A percentile compares a stretch with the other conserved stretches of the same genome.
These are phyloP conservation scores for Yamadazyma kitorensis DNA, from an alignment of 805 yeast species.

Conservation along the genomic window DNA sequence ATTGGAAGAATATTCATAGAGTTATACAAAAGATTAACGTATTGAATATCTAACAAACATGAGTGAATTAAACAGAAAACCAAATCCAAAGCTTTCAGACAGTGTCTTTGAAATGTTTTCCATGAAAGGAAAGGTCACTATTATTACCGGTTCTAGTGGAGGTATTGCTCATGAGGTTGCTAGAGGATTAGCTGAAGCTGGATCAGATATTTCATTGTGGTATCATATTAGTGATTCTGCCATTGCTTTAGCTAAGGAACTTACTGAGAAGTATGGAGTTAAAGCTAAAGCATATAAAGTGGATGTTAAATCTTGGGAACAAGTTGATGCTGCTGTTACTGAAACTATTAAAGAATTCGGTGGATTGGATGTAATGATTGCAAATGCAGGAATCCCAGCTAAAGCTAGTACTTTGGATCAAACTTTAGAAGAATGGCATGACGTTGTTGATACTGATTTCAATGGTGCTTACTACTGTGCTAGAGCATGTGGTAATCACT, in stretches of 20 bases:
- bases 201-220: conserved; percentile 39
- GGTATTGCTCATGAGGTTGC: conserved; percentile 36
- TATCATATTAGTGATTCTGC: conserved; percentile 24
- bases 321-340: conserved; percentile 31
- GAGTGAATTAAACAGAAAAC: conserved; percentile 15
- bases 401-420: conserved; percentile 39
- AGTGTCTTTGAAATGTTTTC: conserved; percentile 29
- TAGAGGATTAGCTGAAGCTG: conserved; percentile 38
- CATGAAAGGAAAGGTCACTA: conserved; percentile 30
- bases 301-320: conserved; percentile 37
- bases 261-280: conserved; percentile 21
- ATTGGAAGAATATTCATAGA: too few species aligned
- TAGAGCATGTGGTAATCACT: conserved; percentile 66
- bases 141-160: conserved; percentile 36
- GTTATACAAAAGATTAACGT: too few species aligned
- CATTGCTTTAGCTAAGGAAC: conserved; percentile 20
- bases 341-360: conserved; percentile 33
- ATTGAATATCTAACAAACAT: too few species aligned
- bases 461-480: conserved; percentile 82
- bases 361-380: conserved; percentile 41
- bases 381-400: conserved; percentile 48
- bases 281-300: conserved; percentile 26
- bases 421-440: conserved; percentile 62
- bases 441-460: conserved; percentile 69
- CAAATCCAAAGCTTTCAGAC: conserved; percentile 24